phyloP scores from a whole-genome alignment of 1,284 basidiomycete genomes.

The Inonotus obliquus region DNA sequence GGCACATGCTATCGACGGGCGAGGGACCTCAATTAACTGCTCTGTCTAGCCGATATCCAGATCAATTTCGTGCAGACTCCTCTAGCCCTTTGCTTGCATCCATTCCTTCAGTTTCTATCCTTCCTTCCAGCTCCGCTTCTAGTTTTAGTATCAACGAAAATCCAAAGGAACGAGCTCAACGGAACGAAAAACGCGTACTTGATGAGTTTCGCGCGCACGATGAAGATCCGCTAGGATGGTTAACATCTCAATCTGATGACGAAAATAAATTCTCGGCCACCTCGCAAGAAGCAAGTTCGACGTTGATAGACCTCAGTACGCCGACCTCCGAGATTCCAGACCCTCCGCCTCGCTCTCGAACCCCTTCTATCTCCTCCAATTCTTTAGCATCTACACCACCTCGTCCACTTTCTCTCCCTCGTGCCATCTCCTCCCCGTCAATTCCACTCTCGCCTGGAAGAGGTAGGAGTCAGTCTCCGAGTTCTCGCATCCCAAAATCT shows the following conservation, averaged over 20 bases:
- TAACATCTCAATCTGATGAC: slow-evolving; percentile 9
- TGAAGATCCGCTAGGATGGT: slow-evolving; percentile 65
- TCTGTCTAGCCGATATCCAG: background rate
- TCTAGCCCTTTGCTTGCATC: background rate
- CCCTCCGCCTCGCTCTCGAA: background rate
- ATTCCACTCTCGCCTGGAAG: slow-evolving; percentile 2
- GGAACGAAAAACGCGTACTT: slow-evolving; percentile 46
- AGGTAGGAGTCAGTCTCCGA: slow-evolving; percentile 2
- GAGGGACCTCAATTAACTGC: background rate
- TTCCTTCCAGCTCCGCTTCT: background rate
- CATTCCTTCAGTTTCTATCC: background rate
- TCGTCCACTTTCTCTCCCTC: background rate
- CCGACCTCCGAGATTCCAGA: background rate
- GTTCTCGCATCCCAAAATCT: slow-evolving; percentile 3
- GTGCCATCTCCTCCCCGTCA: background rate
- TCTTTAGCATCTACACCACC: background rate
- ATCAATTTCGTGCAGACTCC: background rate
- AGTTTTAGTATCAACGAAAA: slow-evolving; percentile 28
- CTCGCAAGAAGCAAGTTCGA: slow-evolving; percentile 5
- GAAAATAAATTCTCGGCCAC: background rate
- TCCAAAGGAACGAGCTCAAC: slow-evolving; percentile 48
- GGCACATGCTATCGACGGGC: background rate
- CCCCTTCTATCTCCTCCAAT: background rate
- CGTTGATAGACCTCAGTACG: slow-evolving; percentile 11
- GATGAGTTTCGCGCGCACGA: slow-evolving; percentile 61